These are phyloP conservation scores for Trifolium fragiferum DNA, from an alignment of 306 rosid genomes.

Conservation along the genomic window DNA sequence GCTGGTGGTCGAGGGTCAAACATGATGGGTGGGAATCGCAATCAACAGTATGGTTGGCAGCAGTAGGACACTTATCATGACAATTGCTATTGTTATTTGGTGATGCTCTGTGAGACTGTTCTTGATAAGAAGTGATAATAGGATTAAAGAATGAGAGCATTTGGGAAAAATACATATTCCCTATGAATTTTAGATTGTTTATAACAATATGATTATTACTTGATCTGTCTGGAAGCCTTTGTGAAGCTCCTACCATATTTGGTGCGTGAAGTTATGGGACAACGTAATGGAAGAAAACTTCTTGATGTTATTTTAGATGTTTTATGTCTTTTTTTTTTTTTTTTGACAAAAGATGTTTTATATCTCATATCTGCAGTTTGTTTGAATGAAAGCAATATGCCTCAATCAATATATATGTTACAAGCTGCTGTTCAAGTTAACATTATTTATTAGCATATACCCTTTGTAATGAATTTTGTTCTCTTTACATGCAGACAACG, in stretches of 20 bases:
- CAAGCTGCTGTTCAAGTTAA: neutral
- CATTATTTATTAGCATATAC: neutral
- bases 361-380: too few species aligned
- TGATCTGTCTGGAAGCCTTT: slow-evolving; percentile 13
- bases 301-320: neutral
- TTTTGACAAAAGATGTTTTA: too few species aligned
- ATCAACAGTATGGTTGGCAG: slow-evolving; percentile 69
- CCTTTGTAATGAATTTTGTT: neutral
- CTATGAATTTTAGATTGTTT: slow-evolving; percentile 8
- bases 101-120: neutral
- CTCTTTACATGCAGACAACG: neutral
- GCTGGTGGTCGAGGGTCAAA: slow-evolving; percentile 54
- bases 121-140: neutral
- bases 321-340: too few species aligned
- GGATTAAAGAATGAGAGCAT: neutral
- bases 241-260: neutral
- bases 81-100: neutral
- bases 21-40: slow-evolving; percentile 53
- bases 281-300: neutral
- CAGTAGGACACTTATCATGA: slow-evolving; percentile 34
- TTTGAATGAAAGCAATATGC: too few species aligned
- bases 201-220: slow-evolving; percentile 10
- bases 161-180: slow-evolving; percentile 19
- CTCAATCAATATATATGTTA: slow-evolving; percentile 8
- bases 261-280: neutral